Conservation (phyloP, 2,329 filamentous ascomycete genomes). For the Diaporthe batatas region DNA sequence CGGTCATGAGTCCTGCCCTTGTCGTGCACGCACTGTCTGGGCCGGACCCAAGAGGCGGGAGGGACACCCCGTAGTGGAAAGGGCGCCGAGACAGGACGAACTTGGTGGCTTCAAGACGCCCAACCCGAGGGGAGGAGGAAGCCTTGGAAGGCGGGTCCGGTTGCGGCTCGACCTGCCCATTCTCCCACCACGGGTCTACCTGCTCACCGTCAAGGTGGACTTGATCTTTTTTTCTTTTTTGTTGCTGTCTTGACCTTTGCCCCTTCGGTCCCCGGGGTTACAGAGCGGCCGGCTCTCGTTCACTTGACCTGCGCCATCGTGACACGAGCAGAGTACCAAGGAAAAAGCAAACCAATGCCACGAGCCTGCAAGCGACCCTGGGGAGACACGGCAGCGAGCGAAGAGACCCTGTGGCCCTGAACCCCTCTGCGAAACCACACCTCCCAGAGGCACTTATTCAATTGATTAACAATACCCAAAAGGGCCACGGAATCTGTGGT, state of each 20-base stretch:
- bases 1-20: neutral
- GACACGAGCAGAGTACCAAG: slow-evolving; percentile 38
- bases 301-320: slow-evolving; percentile 43
- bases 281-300: slow-evolving; percentile 26
- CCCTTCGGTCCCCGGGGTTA: neutral
- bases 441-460: neutral
- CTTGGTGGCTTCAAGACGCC: too few species aligned
- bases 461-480: slow-evolving; percentile 16
- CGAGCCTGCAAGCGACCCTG: slow-evolving; percentile 41
- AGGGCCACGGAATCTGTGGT: neutral
- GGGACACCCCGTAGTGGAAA: slow-evolving; percentile 3
- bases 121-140: neutral
- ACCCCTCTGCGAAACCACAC: neutral
- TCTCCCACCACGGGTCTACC: neutral
- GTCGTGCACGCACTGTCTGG: slow-evolving; percentile 16
- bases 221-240: neutral
- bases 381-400: slow-evolving; percentile 35
- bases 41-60: neutral
- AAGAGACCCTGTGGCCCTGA: slow-evolving; percentile 13
- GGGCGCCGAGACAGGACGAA: slow-evolving; percentile 26
- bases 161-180: slow-evolving; percentile 38
- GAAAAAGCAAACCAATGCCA: slow-evolving; percentile 39
- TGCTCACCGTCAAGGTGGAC: slow-evolving; percentile 29
- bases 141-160: too few species aligned
- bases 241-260: neutral